These are phyloP conservation scores for Solanum paucissectum DNA, from an alignment of 257 asterid species.

Conservation along the genomic window DNA sequence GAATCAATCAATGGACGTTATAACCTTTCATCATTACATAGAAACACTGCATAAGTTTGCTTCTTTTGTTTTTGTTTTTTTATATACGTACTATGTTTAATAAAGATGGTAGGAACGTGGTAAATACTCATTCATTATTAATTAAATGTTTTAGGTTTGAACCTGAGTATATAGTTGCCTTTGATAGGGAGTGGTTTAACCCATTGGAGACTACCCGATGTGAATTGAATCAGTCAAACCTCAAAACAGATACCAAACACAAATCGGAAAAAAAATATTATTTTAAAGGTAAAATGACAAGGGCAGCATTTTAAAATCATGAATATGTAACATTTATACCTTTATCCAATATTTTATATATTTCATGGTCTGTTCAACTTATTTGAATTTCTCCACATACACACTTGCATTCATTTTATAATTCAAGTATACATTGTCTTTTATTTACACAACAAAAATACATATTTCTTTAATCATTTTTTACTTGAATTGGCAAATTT, in stretches of 20 bases:
- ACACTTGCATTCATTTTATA: background rate
- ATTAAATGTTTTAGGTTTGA: background rate
- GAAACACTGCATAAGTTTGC: background rate
- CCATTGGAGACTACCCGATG: rapidly evolving
- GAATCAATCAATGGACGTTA: background rate
- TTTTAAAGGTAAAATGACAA: background rate
- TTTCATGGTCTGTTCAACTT: background rate
- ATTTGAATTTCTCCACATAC: background rate
- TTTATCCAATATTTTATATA: background rate
- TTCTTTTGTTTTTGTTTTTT: background rate
- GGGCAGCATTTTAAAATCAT: background rate
- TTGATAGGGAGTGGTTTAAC: background rate
- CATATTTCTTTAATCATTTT: background rate
- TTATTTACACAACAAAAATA: background rate
- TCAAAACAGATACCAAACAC: background rate
- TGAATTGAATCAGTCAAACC: background rate
- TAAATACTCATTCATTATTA: background rate
- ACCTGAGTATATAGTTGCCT: rapidly evolving
- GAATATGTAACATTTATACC: background rate
- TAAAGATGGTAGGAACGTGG: background rate
- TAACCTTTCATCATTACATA: background rate
- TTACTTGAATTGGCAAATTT: background rate
- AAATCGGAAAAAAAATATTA: background rate
- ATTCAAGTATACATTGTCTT: background rate
- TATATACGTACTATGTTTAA: background rate